Conservation (phyloP, 805 yeast species). For the Candida mattraensis region DNA sequence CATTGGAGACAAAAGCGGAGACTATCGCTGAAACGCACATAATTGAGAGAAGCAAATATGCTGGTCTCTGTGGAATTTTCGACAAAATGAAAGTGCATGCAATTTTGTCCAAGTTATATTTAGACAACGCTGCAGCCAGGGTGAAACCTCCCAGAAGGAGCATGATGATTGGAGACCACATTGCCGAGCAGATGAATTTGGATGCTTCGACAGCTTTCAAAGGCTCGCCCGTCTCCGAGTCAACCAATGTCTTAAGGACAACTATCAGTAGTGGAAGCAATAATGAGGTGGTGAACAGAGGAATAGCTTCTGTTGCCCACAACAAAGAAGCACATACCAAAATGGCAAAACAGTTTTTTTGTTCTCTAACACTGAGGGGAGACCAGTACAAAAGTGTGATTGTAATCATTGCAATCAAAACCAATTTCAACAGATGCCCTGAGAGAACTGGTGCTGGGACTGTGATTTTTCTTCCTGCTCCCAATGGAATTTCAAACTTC, state of each 20-base stretch:
- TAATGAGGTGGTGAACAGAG: slow-evolving; percentile 85
- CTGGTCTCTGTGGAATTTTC: slow-evolving; percentile 84
- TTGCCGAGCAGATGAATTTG: slow-evolving; percentile 72
- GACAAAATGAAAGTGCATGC: slow-evolving; percentile 80
- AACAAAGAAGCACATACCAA: slow-evolving; percentile 77
- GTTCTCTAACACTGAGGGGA: slow-evolving; percentile 63
- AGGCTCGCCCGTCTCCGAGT: slow-evolving; percentile 47
- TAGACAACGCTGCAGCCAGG: slow-evolving; percentile 90
- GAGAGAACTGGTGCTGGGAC: slow-evolving; percentile 39
- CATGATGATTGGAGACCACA: slow-evolving; percentile 97
- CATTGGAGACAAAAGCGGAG: slow-evolving; percentile 95
- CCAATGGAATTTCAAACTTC: slow-evolving; percentile 27
- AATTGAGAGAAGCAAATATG: slow-evolving; percentile 69
- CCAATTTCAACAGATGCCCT: slow-evolving; percentile 42
- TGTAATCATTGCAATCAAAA: slow-evolving; percentile 50
- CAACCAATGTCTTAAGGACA: slow-evolving; percentile 63
- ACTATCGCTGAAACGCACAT: slow-evolving; percentile 86
- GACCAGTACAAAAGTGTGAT: slow-evolving; percentile 47
- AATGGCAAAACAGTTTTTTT: slow-evolving; percentile 79
- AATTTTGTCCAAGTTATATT: slow-evolving; percentile 83
- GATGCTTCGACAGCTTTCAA: slow-evolving; percentile 71
- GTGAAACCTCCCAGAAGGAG: slow-evolving; percentile 91
- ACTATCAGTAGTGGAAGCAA: slow-evolving; percentile 82
- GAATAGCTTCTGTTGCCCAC: slow-evolving; percentile 97
- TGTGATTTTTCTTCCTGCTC: slow-evolving; percentile 29